Evolutionary conservation across 2,329 filamentous ascomycete species (phyloP), one percentile per base, ranked within the genome.

Genomic region (Calcarisporium arbuscula): DNA sequence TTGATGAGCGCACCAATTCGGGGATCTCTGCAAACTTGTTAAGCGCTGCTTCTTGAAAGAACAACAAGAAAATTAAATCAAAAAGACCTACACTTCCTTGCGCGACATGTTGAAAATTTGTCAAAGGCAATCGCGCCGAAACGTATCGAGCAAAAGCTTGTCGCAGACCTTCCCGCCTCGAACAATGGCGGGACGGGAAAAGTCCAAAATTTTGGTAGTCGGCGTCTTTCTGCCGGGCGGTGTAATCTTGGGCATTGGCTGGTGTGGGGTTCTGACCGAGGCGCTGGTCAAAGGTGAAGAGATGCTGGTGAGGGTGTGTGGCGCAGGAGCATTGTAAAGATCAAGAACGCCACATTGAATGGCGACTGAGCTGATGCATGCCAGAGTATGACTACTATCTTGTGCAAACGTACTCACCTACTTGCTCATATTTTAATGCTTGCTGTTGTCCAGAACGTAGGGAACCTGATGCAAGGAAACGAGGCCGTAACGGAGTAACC

Each of bases 1-100:
- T 82, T 79, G 54, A 95, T 90, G 50, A 95, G 79, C 60, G 88
- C 82, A 41, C 83, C 85, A 52, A 95, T 94, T 61, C 88, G 85
- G 65, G 85, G 84, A 63, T 95, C 88, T 56, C 86, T 88, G 44
- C 5, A 16, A 4, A 20, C 16, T 12, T 7, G n/a, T 17, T 14
- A 9, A 25, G 22, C 14, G 22, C 22, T 25, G 10, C 14, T 25
- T 25, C 22, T 25, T 3, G 14, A 10, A 25, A 32, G 14, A 18
- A 20, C n/a, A n/a, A n/a, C n/a, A n/a, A 36, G 28, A 25, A 32
- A 38, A 22, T 9, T 20, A 31, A 14, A 26, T 35, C 15, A 37
- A 15, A 8, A 18, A 6, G 33, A 57, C 67, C 48, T 61, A 70
- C 62, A 72, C 63, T 51, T 67, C 64, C 56, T 80, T 80, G 56